Percentiles rank a stretch among this genome's conserved stretches.
Evolutionary conservation across 2,329 filamentous ascomycete species (phyloP).

Genomic region (Aphanocladium album): DNA sequence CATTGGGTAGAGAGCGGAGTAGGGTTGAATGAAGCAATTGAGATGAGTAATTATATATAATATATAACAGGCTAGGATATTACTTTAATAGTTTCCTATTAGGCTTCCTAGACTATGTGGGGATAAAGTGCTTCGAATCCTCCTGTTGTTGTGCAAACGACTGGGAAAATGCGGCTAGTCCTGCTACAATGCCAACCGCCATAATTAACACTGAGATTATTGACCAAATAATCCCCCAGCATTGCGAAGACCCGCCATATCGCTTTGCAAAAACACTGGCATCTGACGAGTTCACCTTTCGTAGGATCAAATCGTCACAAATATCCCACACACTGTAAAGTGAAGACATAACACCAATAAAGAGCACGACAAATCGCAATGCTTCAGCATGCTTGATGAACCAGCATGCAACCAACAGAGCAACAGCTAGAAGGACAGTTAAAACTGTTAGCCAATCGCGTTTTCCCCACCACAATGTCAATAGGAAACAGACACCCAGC

Average conservation of each 20-base stretch:
- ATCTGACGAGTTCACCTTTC: constrained; percentile 76
- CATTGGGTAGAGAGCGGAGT: too few relatives aligned
- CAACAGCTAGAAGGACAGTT: constrained; percentile 66
- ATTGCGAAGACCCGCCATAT: constrained; percentile 74
- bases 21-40: too few relatives aligned
- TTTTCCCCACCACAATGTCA: constrained; percentile 79
- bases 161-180: constrained; percentile 70
- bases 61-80: too few relatives aligned
- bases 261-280: constrained; percentile 73
- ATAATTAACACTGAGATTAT: constrained; percentile 68
- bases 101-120: constrained; percentile 32
- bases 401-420: constrained; percentile 68
- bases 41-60: too few relatives aligned
- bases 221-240: constrained; percentile 77
- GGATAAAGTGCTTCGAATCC: constrained; percentile 63
- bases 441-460: constrained; percentile 72
- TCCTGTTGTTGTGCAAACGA: constrained; percentile 62
- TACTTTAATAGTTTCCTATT: too few relatives aligned
- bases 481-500: constrained; percentile 66
- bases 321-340: constrained; percentile 83
- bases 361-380: constrained; percentile 68
- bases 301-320: constrained; percentile 73
- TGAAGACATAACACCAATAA: constrained; percentile 77
- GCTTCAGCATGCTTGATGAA: constrained; percentile 74
- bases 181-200: constrained; percentile 67